Base-by-base conservation (phyloP, 768 basidiomycete genomes). In the Bullera alba region DNA sequence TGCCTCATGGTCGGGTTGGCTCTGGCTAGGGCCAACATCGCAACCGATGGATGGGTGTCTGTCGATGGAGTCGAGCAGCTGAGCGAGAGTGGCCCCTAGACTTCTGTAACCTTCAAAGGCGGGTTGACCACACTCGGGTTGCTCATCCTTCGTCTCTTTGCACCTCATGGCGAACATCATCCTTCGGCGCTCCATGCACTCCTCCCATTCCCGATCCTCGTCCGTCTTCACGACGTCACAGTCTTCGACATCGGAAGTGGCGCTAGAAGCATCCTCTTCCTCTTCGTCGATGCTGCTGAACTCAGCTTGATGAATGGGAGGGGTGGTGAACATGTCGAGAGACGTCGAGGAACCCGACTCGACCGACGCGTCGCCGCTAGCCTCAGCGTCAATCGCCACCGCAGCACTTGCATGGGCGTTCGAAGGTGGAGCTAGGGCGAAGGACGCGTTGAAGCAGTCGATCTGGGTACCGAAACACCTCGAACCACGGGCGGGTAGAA, bases 401-500 rank as follows among this genome's bases (percentile, higher is more conserved):
- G n/a, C n/a, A n/a, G n/a, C n/a, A n/a, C n/a, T n/a, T n/a, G n/a
- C n/a, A n/a, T n/a, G n/a, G n/a, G n/a, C n/a, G n/a, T n/a, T n/a
- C n/a, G n/a, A n/a, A n/a, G n/a, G n/a, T n/a, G n/a, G n/a, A n/a
- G n/a, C n/a, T n/a, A n/a, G n/a, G n/a, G n/a, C n/a, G n/a, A n/a
- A 34, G 17, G 37, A 47, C 2, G 37, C 36, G 34, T 36, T 22
- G 36, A 54, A 51, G 45, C 34, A 50, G 21, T 56, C 58, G 37
- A 51, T 43, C 39, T 47, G 32, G 29, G 52, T 47, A 22, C 22
- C 16, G 19, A 63, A 26, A 34, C 54, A 53, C 16, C 61, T 54
- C 5, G 63, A 84, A 26, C 85, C 85, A 53, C 87, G 81, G 60
- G 80, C 85, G 29, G 87, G 87, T 21, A 90, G 77, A 8, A 82